Evolutionary conservation across 2,329 filamentous ascomycete genomes (phyloP), one percentile per base, ranked within the genome.

Genomic region (Pleoardoris graminearum): DNA sequence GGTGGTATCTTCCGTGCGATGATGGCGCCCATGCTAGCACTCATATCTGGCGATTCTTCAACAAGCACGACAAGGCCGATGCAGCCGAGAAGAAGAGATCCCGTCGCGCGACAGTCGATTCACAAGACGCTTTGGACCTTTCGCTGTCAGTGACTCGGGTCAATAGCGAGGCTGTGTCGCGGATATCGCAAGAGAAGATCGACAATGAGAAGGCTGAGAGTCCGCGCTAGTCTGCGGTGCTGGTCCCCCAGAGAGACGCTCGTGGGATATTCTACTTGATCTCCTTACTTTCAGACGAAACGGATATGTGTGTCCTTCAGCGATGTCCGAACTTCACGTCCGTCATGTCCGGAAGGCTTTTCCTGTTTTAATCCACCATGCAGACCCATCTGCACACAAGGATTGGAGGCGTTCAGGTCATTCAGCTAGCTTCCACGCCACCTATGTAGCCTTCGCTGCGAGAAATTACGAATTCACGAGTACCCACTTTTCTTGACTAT

Each of bases 1-100:
- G 67, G 22, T 70, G 61, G 61, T 60, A 71, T 43, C 61, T 73
- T 3, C 68, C 69, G 2, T 67, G 64, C 51, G 50, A 42, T 2
- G 65, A 70, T 43, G 69, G 68, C 29, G 58, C 65, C 43, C 57
- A 50, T 44, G 59, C 63, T 10, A 47, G 54, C 37, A 49, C 43
- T 21, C 59, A 63, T 37, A 14, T 69, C 14, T 54, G 50, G 11
- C 48, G 50, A 27, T 54, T 55, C 21, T 16, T 60, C 4, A 48
- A 52, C 35, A 60, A 50, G 32, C 57, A 63, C 51, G 44, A 55
- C 12, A 57, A 54, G 32, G 30, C 19, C 19, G 52, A 44, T 22
- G 48, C 47, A 5, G 32, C 33, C 5, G 43, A 47, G 44, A 47
- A 47, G 33, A 47, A 33, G 33, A 27, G 33, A n/a, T 16, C 30